Base-by-base conservation (phyloP, 2,329 filamentous ascomycete species). In the Sporothrix brasiliensis region DNA sequence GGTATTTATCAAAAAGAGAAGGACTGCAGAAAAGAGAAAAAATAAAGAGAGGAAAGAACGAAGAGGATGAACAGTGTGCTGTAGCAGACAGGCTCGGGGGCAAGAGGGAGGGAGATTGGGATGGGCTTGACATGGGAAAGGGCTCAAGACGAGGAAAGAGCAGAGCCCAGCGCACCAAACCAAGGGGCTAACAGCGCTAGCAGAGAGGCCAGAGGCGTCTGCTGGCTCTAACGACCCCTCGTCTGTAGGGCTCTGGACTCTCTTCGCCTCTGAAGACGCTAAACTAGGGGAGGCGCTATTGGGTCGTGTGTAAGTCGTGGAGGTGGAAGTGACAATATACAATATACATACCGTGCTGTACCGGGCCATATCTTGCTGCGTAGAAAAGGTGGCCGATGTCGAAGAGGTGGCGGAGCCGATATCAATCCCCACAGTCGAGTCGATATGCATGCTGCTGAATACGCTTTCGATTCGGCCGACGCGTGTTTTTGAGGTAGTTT, bases 1-100 rank as follows among this genome's bases (percentile, higher is more conserved):
- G 39, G 14, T 63, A 63, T 63, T 63, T 63, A 47, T 63, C 58
- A 27, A 47, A 24, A 47, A 47, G 39, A 63, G n/a, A 63, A 63
- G 39, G 21, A 44, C n/a, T 39, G 44, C 58, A 63, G 21, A 13
- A 47, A 44, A 14, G 19, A 16, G 9, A 41, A 13, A 6, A 19
- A 34, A 19, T 10, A 56, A 19, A 24, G 19, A 67, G 19, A 54
- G 47, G 34, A 27, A 54, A 56, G 34, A 54, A 52, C 19, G 13
- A 39, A 4, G 24, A 52, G 27, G 63, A 52, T 16, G 60, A 21
- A 5, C 16, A 14, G 58, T 4, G n/a, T 14, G 6, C 34, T 34
- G 54, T 58, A 34, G 27, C 9, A 24, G 58, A 9, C 39, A 16
- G 39, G n/a, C 58, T 61, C 19, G 16, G 41, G 30, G 24, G 24